Conservation (phyloP, 768 basidiomycete species). For the Podaxis sp. region DNA sequence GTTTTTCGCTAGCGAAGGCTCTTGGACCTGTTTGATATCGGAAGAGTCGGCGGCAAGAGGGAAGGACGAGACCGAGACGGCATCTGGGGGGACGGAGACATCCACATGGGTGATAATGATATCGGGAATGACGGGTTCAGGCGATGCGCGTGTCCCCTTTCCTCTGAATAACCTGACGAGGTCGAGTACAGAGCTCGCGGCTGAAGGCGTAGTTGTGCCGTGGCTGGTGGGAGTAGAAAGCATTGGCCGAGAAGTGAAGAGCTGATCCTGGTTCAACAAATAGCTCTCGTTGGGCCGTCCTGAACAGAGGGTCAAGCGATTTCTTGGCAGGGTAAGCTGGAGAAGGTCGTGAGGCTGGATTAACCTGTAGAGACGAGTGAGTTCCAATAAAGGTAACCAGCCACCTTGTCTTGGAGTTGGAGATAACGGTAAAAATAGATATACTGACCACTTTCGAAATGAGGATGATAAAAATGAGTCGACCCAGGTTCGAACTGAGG, state of each 20-base stretch:
- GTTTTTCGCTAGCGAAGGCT: neutral
- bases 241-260: neutral
- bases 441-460: too few relatives aligned
- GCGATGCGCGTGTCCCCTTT: neutral
- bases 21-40: neutral
- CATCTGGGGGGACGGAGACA: neutral
- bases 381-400: too few relatives aligned
- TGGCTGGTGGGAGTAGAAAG: neutral
- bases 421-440: too few relatives aligned
- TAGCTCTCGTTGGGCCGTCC: too few relatives aligned
- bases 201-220: neutral
- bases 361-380: too few relatives aligned
- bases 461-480: neutral
- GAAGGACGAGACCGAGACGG: neutral
- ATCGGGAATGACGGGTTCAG: neutral
- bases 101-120: neutral
- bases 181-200: neutral
- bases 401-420: too few relatives aligned
- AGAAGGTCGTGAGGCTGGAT: too few relatives aligned
- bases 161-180: neutral
- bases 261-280: neutral
- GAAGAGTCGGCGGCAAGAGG: neutral
- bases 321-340: too few relatives aligned
- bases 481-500: constrained; percentile 17
- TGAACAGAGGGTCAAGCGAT: too few relatives aligned